Conservation (phyloP, 495 filamentous ascomycete genomes). For the Podospora anserina region DNA sequence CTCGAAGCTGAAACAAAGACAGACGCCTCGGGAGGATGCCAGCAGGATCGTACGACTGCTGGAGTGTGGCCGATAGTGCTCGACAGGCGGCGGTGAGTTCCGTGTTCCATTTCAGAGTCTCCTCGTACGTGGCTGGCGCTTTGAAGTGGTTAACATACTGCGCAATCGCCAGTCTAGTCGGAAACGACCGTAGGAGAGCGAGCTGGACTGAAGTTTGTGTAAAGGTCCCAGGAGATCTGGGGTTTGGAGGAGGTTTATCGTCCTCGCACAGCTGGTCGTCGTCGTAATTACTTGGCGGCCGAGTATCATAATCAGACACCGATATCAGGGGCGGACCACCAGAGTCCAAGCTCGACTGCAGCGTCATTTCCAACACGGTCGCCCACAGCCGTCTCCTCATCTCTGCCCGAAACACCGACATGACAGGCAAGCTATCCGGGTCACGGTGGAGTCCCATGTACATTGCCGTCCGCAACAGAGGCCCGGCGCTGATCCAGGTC, state of each 20-base stretch:
- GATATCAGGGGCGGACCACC: constrained; percentile 58
- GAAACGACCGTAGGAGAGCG: constrained; percentile 36
- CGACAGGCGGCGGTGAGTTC: constrained; percentile 37
- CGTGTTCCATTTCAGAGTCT: constrained; percentile 38
- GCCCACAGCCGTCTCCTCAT: constrained; percentile 68
- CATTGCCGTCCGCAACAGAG: constrained; percentile 56
- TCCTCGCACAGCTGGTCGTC: constrained; percentile 41
- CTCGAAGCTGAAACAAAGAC: constrained; percentile 36
- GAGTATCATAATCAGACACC: constrained; percentile 55
- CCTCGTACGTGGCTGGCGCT: constrained; percentile 31
- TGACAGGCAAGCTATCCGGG: constrained; percentile 42
- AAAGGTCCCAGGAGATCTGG: constrained; percentile 28
- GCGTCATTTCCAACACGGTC: constrained; percentile 59
- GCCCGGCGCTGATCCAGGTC: constrained; percentile 58
- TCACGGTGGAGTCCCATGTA: constrained; percentile 62
- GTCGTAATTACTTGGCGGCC: constrained; percentile 52
- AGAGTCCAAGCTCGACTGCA: constrained; percentile 59
- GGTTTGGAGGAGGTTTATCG: constrained; percentile 16
- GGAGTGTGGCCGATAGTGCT: constrained; percentile 31
- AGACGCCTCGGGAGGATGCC: constrained; percentile 33
- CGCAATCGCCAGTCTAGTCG: constrained; percentile 35
- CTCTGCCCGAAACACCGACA: constrained; percentile 53
- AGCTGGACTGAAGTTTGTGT: constrained; percentile 42
- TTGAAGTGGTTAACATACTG: constrained; percentile 39
- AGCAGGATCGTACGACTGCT: constrained; percentile 35